Base-by-base conservation (phyloP, 768 basidiomycete species). In the Obba rivulosa region DNA sequence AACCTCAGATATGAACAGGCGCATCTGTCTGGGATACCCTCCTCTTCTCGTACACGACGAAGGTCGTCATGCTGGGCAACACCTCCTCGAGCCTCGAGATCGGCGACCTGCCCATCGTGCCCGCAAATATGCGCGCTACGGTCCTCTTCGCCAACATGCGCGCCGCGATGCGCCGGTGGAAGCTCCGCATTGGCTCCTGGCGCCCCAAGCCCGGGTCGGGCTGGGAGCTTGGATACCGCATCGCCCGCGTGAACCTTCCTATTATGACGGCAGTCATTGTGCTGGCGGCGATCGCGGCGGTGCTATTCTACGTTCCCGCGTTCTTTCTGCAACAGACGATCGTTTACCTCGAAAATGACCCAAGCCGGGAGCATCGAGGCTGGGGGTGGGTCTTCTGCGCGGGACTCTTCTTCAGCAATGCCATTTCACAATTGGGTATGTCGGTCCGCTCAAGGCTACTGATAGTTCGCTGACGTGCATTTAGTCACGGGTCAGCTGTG, bases 41-140 rank as follows among this genome's bases (percentile, higher is more conserved):
- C 4, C 66, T 92, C n/a, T 96, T 96, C 66, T 81, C 81, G 14
- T 93, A 92, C 63, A 90, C 87, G 34, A 93, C 91, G 1, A 83
- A 85, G 51, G 88, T 96, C 13, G 80, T 94, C 47, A 81, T 83
- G 78, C 80, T 92, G 36, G 92, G 91, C 2, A 81, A 90, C 65
- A 73, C 72, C 2, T 73, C 85, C 2, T 74, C 78, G 48, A 84
- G 78, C 49, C 76, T 95, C 40, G 88, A 95, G 55, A 89, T 92
- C 18, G 90, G 83, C 51, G 92, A 96, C 62, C 70, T 96, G 24
- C 93, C 92, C 4, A 81, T 94, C 46, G 77, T 93, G 8, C 79
- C 87, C 1, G 79, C 74, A 0, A 64, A 77, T 56, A 83, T 92
- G 80, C 87, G 92, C 24, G 71, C 72, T 5, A 73, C 81, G 4